Base-by-base conservation (phyloP, 257 asterid species). In the Euphrasia confusa region DNA sequence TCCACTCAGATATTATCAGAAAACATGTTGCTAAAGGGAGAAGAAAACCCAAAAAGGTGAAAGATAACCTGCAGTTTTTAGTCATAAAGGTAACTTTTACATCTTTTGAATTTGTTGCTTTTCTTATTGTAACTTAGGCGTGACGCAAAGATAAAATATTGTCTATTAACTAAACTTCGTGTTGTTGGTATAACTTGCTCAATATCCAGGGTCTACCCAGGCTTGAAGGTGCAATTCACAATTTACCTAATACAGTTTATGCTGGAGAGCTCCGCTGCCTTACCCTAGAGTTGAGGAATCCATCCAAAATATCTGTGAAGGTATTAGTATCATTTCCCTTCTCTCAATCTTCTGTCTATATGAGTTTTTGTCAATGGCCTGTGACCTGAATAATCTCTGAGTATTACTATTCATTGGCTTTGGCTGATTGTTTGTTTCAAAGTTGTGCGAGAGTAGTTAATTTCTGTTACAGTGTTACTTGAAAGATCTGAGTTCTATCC, bases 211-310 rank as follows among this genome's bases (percentile, higher is more conserved):
- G 78, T 78, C 70, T 83, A 69, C 99, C 99, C 64, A 89, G 87
- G 83, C 95, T 93, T 70, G 89, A 87, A 77, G 94, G 96, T 48
- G 54, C 68, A 77, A 64, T 93, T 73, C 77, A 75, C 69, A 74
- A 81, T 79, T 72, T 87, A 32, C 97, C 94, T 44, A 69, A 65
- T 63, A 71, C 88, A 66, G 89, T 87, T 71, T 83, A 80, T 80
- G 82, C 79, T 70, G 99, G 99, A 61, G 96, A 93, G 67, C 75
- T 87, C 69, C 84, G 87, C 56, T 73, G 80, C 54, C 88, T 93
- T 67, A 75, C 85, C 69, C 72, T 93, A 74, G 96, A 89, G 80
- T 83, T 93, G 79, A 82, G 78, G 64, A 93, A 93, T 83, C 88
- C 95, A 65, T 83, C 92, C 67, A 78, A 77, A 72, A 75, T 79